Conservation (phyloP, 1,284 basidiomycete genomes). For the Phellinidium pouzarii region DNA sequence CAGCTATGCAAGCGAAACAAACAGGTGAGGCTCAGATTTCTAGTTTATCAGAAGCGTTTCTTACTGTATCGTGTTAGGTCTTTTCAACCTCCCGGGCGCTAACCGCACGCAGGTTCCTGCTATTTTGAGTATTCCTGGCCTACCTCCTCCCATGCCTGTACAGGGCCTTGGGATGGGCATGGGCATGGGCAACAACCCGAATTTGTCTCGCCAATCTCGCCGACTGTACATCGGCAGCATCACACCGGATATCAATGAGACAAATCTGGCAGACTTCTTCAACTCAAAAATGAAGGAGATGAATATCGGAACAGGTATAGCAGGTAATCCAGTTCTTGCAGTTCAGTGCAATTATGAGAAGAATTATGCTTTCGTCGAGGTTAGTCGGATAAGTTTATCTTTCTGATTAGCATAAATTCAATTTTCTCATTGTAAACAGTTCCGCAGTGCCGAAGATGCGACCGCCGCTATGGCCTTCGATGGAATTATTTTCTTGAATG, state of each 20-base stretch:
- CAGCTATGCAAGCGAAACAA: conserved; percentile 93
- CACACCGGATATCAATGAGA: conserved; percentile 86
- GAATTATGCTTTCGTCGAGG: conserved; percentile 96
- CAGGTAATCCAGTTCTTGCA: conserved; percentile 84
- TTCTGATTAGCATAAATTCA: neutral
- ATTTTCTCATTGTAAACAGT: conserved; percentile 43
- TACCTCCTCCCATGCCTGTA: conserved; percentile 77
- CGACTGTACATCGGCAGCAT: conserved; percentile 95
- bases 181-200: conserved; percentile 61
- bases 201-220: conserved; percentile 86
- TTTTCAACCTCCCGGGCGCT: conserved; percentile 90
- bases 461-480: conserved; percentile 96
- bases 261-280: conserved; percentile 88
- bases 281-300: conserved; percentile 93
- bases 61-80: conserved; percentile 41
- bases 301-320: conserved; percentile 74
- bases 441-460: conserved; percentile 94
- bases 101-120: conserved; percentile 83
- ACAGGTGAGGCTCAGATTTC: conserved; percentile 56
- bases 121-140: conserved; percentile 69
- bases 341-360: conserved; percentile 98
- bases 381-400: conserved; percentile 30
- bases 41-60: conserved; percentile 3
- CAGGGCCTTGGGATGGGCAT: conserved; percentile 80
- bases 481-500: conserved; percentile 90